These are phyloP conservation scores for Auriscalpium orientale DNA, from an alignment of 768 basidiomycete species.

Conservation along the genomic window DNA sequence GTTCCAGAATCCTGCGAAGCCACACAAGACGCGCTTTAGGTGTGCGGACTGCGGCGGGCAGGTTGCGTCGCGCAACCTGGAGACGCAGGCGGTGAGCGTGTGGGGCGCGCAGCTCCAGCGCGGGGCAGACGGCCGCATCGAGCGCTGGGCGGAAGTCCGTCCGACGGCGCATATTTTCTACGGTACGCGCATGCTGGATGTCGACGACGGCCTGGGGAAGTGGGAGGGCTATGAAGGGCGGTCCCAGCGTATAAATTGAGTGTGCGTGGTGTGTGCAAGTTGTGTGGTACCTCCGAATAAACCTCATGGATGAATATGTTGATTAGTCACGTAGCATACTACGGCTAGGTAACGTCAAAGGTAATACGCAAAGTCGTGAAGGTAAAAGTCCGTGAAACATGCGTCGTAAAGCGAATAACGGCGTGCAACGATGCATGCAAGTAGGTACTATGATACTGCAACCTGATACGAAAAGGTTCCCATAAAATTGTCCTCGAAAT, in stretches of 20 bases:
- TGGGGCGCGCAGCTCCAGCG: slow-evolving; percentile 53
- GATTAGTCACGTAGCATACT: too few species aligned
- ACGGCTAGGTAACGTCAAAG: too few species aligned
- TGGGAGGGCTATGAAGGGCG: slow-evolving; percentile 57
- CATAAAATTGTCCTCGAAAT: too few species aligned
- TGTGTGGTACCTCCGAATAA: too few species aligned
- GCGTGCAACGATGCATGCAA: too few species aligned
- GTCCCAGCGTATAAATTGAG: slow-evolving; percentile 30
- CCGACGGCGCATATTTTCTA: slow-evolving; percentile 67
- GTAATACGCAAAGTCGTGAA: too few species aligned
- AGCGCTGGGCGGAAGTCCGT: slow-evolving; percentile 45
- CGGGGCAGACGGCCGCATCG: slow-evolving; percentile 40
- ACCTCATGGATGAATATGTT: too few species aligned
- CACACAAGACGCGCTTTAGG: slow-evolving; percentile 53
- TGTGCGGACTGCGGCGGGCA: slow-evolving; percentile 55
- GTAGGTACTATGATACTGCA: too few species aligned
- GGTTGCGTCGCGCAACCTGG: slow-evolving; percentile 46
- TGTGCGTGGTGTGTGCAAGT: neutral
- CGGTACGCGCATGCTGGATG: slow-evolving; percentile 49
- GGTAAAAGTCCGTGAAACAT: too few species aligned
- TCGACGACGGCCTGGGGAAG: slow-evolving; percentile 49
- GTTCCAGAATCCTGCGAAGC: slow-evolving; percentile 42
- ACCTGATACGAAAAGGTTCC: too few species aligned
- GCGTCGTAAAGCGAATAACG: too few species aligned
- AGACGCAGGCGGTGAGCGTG: slow-evolving; percentile 42